Evolutionary conservation across 495 filamentous ascomycete genomes (phyloP).

Genomic region (Aspergillus leporis): DNA sequence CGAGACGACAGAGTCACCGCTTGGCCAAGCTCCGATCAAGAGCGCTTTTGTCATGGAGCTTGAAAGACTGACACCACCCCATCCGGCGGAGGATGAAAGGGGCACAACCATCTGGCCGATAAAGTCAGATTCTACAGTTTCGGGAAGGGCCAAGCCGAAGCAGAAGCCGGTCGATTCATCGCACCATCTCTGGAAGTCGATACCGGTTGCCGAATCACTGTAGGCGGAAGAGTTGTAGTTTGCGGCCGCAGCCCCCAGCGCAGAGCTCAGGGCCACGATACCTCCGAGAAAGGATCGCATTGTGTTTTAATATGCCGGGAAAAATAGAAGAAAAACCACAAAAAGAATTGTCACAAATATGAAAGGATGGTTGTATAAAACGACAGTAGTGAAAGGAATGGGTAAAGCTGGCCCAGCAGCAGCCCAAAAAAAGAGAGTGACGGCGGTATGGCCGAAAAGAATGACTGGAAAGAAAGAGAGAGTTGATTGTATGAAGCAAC

Average conservation of each 20-base stretch:
- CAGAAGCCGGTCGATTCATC: constrained; percentile 30
- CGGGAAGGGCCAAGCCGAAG: constrained; percentile 39
- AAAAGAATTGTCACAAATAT: background rate
- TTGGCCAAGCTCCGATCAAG: constrained; percentile 38
- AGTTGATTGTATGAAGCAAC: constrained; percentile 8
- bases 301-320: constrained; percentile 5
- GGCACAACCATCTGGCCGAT: constrained; percentile 38
- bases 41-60: constrained; percentile 39
- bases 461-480: constrained; percentile 13
- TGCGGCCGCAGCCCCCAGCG: constrained; percentile 13
- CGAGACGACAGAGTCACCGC: constrained; percentile 30
- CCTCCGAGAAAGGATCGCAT: constrained; percentile 19
- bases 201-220: constrained; percentile 37
- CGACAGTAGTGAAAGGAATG: constrained; percentile 7
- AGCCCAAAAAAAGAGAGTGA: constrained; percentile 14
- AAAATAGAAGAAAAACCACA: constrained; percentile 1
- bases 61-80: constrained; percentile 32
- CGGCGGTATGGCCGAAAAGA: constrained; percentile 16
- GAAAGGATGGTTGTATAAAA: constrained; percentile 7
- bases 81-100: constrained; percentile 23
- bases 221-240: constrained; percentile 26
- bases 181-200: constrained; percentile 35
- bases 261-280: constrained; percentile 15
- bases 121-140: constrained; percentile 32
- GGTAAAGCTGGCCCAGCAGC: constrained; percentile 20